Evolutionary conservation across 495 filamentous ascomycete species (phyloP).

Genomic region (Staphylotrichum tortipilum): DNA sequence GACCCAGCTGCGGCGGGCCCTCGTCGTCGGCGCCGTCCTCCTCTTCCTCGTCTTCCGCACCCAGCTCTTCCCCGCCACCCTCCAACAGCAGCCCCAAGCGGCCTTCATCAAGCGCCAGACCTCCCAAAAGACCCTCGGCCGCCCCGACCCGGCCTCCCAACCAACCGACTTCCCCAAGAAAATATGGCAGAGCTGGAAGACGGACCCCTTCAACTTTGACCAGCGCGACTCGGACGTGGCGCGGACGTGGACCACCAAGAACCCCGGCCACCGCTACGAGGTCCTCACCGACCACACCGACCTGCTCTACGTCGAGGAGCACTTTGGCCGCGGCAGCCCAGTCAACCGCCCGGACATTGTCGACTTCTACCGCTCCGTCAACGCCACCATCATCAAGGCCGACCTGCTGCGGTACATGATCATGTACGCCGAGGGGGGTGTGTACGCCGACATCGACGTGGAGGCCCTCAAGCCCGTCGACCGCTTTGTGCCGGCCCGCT

Average conservation of each 20-base stretch:
- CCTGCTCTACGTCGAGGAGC: conserved; percentile 45
- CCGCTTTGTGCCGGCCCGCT: conserved; percentile 42
- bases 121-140: not conserved
- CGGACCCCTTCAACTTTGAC: conserved; percentile 45
- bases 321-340: conserved; percentile 42
- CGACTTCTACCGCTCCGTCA: conserved; percentile 43
- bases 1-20: conserved; percentile 22
- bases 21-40: conserved; percentile 2
- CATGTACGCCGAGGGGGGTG: conserved; percentile 45
- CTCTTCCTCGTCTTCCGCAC: too few species aligned
- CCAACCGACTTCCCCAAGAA: conserved; percentile 17
- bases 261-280: conserved; percentile 51
- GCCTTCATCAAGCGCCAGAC: too few species aligned
- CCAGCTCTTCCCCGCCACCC: too few species aligned
- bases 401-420: conserved; percentile 51
- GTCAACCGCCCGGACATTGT: conserved; percentile 51
- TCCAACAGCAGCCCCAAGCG: too few species aligned
- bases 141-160: conserved; percentile 1
- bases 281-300: conserved; percentile 53
- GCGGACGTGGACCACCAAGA: conserved; percentile 48
- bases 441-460: conserved; percentile 50
- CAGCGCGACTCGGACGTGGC: conserved; percentile 42
- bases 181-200: conserved; percentile 61
- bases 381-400: conserved; percentile 50
- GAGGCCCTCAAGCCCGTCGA: conserved; percentile 38